Conservation (phyloP, 176 grass and related monocot species). For the Triticum turgidum region DNA sequence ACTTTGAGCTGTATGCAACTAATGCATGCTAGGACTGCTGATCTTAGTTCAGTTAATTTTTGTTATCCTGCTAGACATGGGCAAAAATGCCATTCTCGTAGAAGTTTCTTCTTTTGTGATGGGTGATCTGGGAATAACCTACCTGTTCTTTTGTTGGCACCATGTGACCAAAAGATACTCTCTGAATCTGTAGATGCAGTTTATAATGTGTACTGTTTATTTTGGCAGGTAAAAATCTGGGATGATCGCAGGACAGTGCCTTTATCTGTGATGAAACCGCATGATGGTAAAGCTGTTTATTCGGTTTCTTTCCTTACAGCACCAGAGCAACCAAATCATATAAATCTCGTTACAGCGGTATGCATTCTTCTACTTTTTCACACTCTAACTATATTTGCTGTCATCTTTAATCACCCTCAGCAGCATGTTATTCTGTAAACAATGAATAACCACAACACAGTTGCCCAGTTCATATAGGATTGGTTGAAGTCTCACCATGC, state of each 20-base stretch:
- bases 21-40: background rate
- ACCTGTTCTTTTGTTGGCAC: background rate
- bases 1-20: background rate
- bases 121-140: background rate
- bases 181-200: background rate
- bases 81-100: background rate
- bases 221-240: slow-evolving; percentile 88
- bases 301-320: slow-evolving; percentile 83
- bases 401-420: background rate
- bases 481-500: background rate
- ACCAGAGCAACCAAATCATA: slow-evolving; percentile 76
- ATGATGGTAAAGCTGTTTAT: slow-evolving; percentile 80
- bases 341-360: slow-evolving; percentile 96
- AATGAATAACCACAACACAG: slow-evolving; percentile 1
- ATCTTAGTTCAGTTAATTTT: background rate
- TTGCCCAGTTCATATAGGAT: background rate
- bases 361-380: slow-evolving; percentile 20
- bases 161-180: slow-evolving; percentile 2
- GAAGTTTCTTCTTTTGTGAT: background rate
- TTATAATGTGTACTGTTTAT: slow-evolving; percentile 13
- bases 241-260: slow-evolving; percentile 68
- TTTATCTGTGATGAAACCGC: slow-evolving; percentile 65
- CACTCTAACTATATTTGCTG: background rate
- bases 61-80: background rate
- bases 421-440: slow-evolving; percentile 14